Evolutionary conservation across 768 basidiomycete genomes (phyloP), one percentile per base, ranked within the genome.

Genomic region (Naganishia onofrii): DNA sequence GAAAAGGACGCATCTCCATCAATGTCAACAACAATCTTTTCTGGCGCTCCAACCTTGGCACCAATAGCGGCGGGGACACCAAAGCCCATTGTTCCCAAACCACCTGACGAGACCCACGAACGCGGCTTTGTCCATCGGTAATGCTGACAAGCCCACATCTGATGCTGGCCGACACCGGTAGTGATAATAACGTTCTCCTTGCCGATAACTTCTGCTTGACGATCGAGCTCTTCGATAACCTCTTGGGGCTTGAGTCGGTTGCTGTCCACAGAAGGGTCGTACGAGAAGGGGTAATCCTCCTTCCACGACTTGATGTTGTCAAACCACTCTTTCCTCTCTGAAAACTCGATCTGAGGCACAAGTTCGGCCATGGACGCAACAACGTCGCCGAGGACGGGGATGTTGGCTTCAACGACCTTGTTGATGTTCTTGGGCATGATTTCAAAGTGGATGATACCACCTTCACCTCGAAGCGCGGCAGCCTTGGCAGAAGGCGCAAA

Each of bases 381-480:
- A 68, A 98, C 95, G 78, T 99, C 96, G 42, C 96, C 96, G 34
- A 96, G 85, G 77, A 99, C 85, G 58, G 96, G 92, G 69, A 97
- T 90, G 56, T 90, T 88, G 26, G 96, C 95, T 65, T 99, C 88
- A 66, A 98, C 87, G 71, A 99, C 93, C 82, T 99, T 99, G 87
- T 99, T 99, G 82, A 99, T 86, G 82, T 99, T 99, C 86, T 99
- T 98, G 55, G 96, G 92, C 84, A 88, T 88, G 74, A 98, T 94
- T 84, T 99, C 96, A 77, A 99, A 98, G 84, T 99, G 96, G 78
- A 99, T 96, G 83, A 99, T 94, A 38, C 96, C 96, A 13, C 96
- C 96, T 0, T 88, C 87, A 54, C 94, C 92, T 74, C 88, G 85
- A 0, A 85, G 83, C 1, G 94, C 93, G 7, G 96, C 96, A 7